Evolutionary conservation across 169 alveolate species (phyloP).

Genomic region (Prorocentrum cordatum): DNA sequence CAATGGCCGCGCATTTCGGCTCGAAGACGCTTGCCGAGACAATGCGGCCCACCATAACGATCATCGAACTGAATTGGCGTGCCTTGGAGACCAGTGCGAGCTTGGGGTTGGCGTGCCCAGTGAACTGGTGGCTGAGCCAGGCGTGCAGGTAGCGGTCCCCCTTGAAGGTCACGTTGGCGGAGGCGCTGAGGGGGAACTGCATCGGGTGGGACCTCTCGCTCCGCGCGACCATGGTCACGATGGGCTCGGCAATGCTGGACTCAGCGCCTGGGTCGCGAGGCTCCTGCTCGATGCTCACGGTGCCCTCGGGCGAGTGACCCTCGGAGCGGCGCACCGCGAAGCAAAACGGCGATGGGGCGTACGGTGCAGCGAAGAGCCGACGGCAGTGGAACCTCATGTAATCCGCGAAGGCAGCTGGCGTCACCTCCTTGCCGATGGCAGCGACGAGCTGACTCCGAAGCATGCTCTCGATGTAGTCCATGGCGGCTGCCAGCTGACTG

Average conservation of each 20-base stretch:
- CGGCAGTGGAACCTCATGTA: constrained; percentile 56
- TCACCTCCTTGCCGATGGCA: constrained; percentile 24
- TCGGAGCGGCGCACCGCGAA: constrained; percentile 45
- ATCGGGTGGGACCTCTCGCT: constrained; percentile 16
- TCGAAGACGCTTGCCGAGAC: constrained; percentile 33
- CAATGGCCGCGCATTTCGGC: constrained; percentile 20
- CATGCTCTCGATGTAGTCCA: not conserved
- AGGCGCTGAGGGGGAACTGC: constrained; percentile 8
- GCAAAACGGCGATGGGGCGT: constrained; percentile 17
- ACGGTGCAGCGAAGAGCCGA: not conserved
- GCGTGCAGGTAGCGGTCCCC: constrained; percentile 43
- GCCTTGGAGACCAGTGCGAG: no score
- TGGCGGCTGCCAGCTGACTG: no score
- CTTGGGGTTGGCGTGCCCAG: not conserved
- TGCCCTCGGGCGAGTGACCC: constrained; percentile 37
- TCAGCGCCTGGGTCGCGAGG: not conserved
- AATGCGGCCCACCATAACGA: constrained; percentile 41
- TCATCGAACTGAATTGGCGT: constrained; percentile 19
- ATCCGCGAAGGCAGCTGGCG: constrained; percentile 1
- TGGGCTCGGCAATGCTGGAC: not conserved
- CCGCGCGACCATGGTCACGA: not conserved
- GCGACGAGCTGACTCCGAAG: constrained; percentile 23
- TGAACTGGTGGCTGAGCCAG: constrained; percentile 9
- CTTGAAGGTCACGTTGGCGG: constrained; percentile 16
- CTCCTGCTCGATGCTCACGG: constrained; percentile 4